These are phyloP conservation scores for Agaricus bisporus DNA, from an alignment of 768 basidiomycete genomes.

Conservation along the genomic window DNA sequence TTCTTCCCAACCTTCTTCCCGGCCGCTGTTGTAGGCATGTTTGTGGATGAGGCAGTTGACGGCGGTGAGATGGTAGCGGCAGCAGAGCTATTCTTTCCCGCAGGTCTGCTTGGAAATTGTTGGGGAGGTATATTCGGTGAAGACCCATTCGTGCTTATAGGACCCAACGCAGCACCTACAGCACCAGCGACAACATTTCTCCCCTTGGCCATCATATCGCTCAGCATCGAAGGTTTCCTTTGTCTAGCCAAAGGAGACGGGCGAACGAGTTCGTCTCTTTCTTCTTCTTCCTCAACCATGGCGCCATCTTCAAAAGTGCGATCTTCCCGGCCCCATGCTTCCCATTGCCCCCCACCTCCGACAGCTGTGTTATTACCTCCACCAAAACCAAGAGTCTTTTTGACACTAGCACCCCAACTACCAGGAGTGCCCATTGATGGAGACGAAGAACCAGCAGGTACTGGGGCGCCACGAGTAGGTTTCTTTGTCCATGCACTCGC, in stretches of 20 bases:
- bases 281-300: background rate
- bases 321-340: background rate
- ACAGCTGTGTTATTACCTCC: background rate
- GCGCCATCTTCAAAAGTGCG: background rate
- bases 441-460: background rate
- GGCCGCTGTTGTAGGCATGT: background rate
- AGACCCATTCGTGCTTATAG: background rate
- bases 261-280: background rate
- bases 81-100: background rate
- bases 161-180: conserved; percentile 1
- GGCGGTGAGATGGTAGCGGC: background rate
- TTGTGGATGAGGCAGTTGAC: background rate
- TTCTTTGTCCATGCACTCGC: conserved; percentile 20
- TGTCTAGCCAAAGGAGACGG: background rate
- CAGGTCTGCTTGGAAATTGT: background rate
- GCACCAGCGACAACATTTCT: conserved; percentile 3
- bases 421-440: background rate
- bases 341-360: background rate
- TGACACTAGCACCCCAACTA: conserved; percentile 2
- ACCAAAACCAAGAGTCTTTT: conserved; percentile 4
- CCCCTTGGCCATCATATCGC: conserved; percentile 7
- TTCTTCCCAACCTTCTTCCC: conserved; percentile 1
- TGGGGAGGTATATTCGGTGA: background rate
- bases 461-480: conserved; percentile 2
- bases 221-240: conserved; percentile 5